Evolutionary conservation across 2,329 filamentous ascomycete species (phyloP), one percentile per base, ranked within the genome.

Genomic region (Botrytis byssoidea): DNA sequence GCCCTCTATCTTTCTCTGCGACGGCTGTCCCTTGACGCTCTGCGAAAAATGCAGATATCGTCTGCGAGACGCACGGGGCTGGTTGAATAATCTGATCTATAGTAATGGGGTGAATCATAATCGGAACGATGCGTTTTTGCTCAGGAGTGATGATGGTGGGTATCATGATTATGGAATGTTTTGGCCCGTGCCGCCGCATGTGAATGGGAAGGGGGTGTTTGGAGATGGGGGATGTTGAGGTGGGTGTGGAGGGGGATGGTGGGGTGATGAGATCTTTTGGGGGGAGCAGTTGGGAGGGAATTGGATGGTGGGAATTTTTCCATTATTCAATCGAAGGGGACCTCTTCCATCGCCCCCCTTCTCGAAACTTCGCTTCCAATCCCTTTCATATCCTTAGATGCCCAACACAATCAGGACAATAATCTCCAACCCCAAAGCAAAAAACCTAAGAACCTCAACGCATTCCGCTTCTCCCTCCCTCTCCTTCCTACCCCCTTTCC

Each of bases 91-190:
- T 42, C 7, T 68, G 35, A 32, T 68, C 14, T 68, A 68, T 32
- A 57, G 25, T 3, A 57, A 32, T 42, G 66, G 66, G 0, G 35
- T 57, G 1, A 68, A 57, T 32, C 66, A 68, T 42, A 42, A 57
- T 57, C 66, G 66, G 25, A 68, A 68, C 32, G 66, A 68, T 68
- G 66, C 48, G 1, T 68, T 68, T 51, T 32, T 68, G 48, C 10
- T 68, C 1, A 40, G 66, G 18, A 57, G 48, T 51, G 66, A 68
- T 25, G n/a, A 68, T 57, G 66, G 66, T 7, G 66, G 66, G 6
- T 68, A 57, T 57, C 48, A 68, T 42, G 66, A 68, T 37, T 44
- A 48, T 70, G 68, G 68, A 20, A 48, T 18, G 4, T 70, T 63
- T 5, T 70, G 51, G 55, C 57, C 68, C 1, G 4, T 46, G 6